A percentile compares a stretch with the other conserved stretches of the same genome.
Conservation (phyloP, 2,329 filamentous ascomycete species). For the Calonectria pseudoreteaudii region DNA sequence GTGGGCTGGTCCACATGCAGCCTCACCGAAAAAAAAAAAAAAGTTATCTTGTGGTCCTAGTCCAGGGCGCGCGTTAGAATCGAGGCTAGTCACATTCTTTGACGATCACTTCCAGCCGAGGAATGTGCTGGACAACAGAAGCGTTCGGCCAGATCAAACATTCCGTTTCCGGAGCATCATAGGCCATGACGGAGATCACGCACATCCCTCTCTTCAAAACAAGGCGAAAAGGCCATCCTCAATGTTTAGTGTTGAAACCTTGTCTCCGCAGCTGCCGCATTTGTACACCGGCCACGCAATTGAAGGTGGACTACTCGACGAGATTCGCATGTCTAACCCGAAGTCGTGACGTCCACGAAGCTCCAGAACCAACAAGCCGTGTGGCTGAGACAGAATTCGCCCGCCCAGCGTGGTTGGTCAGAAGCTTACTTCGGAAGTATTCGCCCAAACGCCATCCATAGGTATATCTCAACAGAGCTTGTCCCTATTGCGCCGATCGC, state of each 20-base stretch:
- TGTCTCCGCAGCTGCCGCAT: slow-evolving; percentile 18
- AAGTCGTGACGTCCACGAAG: not conserved
- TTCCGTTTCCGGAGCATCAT: not conserved
- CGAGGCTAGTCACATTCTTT: not conserved
- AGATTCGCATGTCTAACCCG: not conserved
- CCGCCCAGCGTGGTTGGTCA: slow-evolving; percentile 10
- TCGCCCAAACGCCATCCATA: not conserved
- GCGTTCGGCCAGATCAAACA: not conserved
- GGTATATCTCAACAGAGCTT: not conserved
- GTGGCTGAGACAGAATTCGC: slow-evolving; percentile 18
- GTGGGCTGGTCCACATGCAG: not conserved
- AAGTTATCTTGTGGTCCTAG: not conserved
- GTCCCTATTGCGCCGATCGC: not conserved
- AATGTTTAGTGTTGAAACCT: slow-evolving; percentile 1
- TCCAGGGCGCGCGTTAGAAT: not conserved
- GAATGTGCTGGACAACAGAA: slow-evolving; percentile 10
- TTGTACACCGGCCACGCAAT: not conserved
- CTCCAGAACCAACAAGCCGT: not conserved
- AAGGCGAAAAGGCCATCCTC: not conserved
- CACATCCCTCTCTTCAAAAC: not conserved
- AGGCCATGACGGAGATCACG: not conserved
- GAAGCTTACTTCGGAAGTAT: slow-evolving; percentile 8
- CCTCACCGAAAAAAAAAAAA: not conserved
- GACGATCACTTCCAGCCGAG: slow-evolving; percentile 12
- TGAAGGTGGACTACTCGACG: not conserved